Evolutionary conservation across 208 protist species (phyloP), one percentile per base, ranked within the genome.

Genomic region (Wallacemonas sp.): DNA sequence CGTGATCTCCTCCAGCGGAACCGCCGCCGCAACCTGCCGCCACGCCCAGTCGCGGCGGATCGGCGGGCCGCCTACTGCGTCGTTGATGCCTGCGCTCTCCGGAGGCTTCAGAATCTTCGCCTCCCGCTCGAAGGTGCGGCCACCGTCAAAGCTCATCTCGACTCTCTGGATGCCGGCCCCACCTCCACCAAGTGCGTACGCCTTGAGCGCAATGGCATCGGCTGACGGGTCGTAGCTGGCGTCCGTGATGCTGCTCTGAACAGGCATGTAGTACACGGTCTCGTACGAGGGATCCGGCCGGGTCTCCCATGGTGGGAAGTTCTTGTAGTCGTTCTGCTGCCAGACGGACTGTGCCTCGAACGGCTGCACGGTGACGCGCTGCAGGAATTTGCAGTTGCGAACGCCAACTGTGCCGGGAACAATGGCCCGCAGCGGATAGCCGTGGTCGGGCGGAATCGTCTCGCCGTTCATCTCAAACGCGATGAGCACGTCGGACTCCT

Each of bases 401-500:
- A 83, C 88, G 14, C 84, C 86, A 17, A 88, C 78, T n/a, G 65
- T 48, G 17, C 92, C 92, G 1, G 92, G 92, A 3, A 92, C 88
- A 29, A 97, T 69, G 11, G 81, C 89, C 2, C 92, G 85, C 24
- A 97, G 43, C 2, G 92, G 92, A 64, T 70, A 87, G 33, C 90
- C 90, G 65, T 95, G 86, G 67, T 95, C 91, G 4, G 39, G 60
- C 2, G 91, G 88, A 16, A 95, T 57, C 17, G 63, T 49, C 62
- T 78, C 62, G 9, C 90, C 92, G 69, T 97, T 97, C 90, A 97
- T 96, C 74, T 94, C 70, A 33, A 79, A 94, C n/a, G 90, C 90
- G 0, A 96, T 23, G 2, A 96, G 52, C 34, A 90, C 85, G 58
- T 96, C 90, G 29, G 71, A 70, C 1, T 75, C 36, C 14, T 49